A percentile compares a stretch with the other conserved stretches of the same genome.
phyloP scores from a whole-genome alignment of 139 green algal species.

The Chlorella vulgaris region DNA sequence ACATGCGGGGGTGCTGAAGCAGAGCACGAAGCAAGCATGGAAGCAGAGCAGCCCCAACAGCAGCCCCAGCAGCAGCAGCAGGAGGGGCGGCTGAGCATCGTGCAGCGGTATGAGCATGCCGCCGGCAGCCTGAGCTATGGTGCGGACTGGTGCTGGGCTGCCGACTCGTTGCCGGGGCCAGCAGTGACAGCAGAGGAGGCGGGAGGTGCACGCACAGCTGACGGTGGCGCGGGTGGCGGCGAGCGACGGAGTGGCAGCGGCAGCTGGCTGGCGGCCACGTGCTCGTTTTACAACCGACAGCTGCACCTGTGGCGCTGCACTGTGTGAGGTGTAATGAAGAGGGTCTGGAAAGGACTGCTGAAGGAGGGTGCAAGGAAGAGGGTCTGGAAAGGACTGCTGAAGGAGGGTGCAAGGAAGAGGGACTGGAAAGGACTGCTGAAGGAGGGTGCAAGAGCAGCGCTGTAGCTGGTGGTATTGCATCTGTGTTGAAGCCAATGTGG shows the following conservation, averaged over 20 bases:
- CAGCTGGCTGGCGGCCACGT: conserved; percentile 34
- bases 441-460: no score
- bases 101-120: conserved; percentile 35
- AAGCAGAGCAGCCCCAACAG: not conserved
- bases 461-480: no score
- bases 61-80: not conserved
- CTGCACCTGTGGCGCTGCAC: conserved; percentile 60
- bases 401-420: no score
- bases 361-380: no score
- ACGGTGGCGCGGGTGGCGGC: not conserved
- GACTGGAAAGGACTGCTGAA: no score
- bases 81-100: conserved; percentile 1
- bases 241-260: not conserved
- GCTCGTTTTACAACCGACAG: conserved; percentile 58
- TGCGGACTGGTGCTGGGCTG: conserved; percentile 44
- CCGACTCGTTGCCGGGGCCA: not conserved
- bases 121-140: conserved; percentile 57
- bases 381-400: no score
- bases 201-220: not conserved
- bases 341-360: no score
- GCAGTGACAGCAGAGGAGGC: not conserved
- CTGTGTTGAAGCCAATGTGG: no score
- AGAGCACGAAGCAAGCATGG: not conserved
- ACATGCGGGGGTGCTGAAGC: not conserved
- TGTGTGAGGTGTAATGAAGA: no score